Conservation (phyloP, 139 green algal species). For the Micractinium sp. region DNA sequence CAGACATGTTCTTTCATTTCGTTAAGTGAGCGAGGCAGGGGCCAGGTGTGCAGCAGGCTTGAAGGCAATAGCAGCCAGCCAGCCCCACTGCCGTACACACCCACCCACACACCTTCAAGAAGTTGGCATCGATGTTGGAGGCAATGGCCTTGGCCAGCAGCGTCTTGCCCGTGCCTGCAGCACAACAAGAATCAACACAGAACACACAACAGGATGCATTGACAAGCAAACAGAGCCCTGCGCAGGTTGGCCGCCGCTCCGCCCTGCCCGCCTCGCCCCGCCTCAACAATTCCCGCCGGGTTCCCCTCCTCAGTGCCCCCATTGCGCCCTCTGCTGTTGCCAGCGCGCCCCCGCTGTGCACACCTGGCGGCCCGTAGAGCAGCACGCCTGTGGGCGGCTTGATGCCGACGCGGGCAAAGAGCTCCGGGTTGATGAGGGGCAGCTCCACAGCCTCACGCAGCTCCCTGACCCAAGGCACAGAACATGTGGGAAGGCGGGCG, state of each 20-base stretch:
- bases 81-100: background rate
- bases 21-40: no score
- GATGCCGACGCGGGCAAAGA: conserved; percentile 98
- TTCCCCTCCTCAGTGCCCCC: no score
- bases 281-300: background rate
- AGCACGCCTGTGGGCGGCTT: conserved; percentile 96
- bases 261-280: background rate
- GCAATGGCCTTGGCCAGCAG: conserved; percentile 96
- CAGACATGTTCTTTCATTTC: no score
- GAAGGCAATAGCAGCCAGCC: background rate
- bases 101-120: conserved; percentile 86
- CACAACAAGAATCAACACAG: background rate
- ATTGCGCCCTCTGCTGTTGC: no score
- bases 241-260: no score
- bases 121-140: conserved; percentile 95
- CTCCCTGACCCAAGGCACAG: conserved; percentile 62
- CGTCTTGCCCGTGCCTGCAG: conserved; percentile 87
- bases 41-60: background rate
- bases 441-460: conserved; percentile 98
- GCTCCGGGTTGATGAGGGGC: conserved; percentile 99
- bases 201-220: background rate
- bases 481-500: background rate
- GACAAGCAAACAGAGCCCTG: background rate
- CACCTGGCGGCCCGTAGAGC: conserved; percentile 83
- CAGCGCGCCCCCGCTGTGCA: conserved; percentile 74